A percentile compares a stretch with the other conserved stretches of the same genome.
phyloP scores from a whole-genome alignment of 768 basidiomycete genomes.

The Tulasnella calospora region DNA sequence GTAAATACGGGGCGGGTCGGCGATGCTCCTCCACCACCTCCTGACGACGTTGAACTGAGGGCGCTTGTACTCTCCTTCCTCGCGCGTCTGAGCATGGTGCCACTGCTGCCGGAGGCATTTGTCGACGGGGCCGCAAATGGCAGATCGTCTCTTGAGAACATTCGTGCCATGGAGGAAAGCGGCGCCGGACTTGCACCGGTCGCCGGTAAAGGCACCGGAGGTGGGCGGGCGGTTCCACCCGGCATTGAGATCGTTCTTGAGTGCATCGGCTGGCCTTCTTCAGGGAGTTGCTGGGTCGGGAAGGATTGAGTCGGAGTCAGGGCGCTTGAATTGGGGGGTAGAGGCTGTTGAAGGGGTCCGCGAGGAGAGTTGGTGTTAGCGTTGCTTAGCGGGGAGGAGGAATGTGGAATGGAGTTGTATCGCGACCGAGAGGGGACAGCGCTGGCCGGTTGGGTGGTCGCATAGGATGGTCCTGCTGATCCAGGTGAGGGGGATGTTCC shows the following conservation, averaged over 20 bases:
- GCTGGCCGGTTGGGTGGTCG: not conserved
- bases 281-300: slow-evolving; percentile 6
- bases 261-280: not conserved
- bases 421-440: slow-evolving; percentile 9
- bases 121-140: slow-evolving; percentile 15
- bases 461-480: not conserved
- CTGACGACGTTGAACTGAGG: slow-evolving; percentile 18
- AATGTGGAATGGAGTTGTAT: slow-evolving; percentile 21
- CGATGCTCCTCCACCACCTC: not conserved
- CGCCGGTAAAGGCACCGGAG: not conserved
- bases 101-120: not conserved
- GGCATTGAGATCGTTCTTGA: slow-evolving; percentile 23
- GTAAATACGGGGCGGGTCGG: not conserved
- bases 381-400: slow-evolving; percentile 14
- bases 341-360: not conserved
- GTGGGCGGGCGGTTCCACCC: not conserved
- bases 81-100: not conserved
- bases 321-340: not conserved
- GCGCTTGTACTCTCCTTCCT: slow-evolving; percentile 23
- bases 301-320: slow-evolving; percentile 14
- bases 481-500: slow-evolving; percentile 2
- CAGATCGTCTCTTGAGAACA: slow-evolving; percentile 21
- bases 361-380: not conserved
- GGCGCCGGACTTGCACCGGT: slow-evolving; percentile 17
- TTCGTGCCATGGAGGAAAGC: slow-evolving; percentile 1